Conservation (phyloP, 345 rosid species). For the Hibiscus tridactylites region DNA sequence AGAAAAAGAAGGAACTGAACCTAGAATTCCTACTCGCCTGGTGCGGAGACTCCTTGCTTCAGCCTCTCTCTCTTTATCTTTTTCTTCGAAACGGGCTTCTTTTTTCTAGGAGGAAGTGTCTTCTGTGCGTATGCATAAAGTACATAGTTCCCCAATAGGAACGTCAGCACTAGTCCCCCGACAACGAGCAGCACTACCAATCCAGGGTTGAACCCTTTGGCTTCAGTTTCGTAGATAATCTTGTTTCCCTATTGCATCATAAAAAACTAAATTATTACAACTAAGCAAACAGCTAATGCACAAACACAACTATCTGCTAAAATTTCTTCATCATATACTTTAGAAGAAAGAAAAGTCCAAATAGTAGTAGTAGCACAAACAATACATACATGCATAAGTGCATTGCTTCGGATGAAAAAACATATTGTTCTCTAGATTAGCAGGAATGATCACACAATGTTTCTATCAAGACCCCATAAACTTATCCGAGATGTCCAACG, state of each 20-base stretch:
- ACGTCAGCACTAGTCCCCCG: constrained; percentile 31
- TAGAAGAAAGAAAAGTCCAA: background rate
- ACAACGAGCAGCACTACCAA: constrained; percentile 50
- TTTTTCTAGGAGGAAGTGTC: constrained; percentile 48
- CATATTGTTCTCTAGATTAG: background rate
- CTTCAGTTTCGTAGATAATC: constrained; percentile 13
- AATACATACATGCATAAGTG: too few relatives aligned
- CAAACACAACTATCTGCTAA: background rate
- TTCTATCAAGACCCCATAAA: background rate
- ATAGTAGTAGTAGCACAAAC: background rate
- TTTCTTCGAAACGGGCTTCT: constrained; percentile 61
- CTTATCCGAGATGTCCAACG: background rate
- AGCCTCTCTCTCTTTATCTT: constrained; percentile 50
- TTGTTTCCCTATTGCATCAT: constrained; percentile 19
- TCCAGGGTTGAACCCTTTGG: constrained; percentile 53
- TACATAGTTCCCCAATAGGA: constrained; percentile 41
- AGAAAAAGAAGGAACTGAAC: background rate
- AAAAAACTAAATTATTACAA: background rate
- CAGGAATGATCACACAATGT: background rate
- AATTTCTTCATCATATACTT: background rate
- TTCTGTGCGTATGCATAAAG: constrained; percentile 45
- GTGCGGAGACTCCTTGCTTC: constrained; percentile 65
- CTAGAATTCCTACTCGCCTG: constrained; percentile 37
- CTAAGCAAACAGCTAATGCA: background rate
- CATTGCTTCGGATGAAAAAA: too few relatives aligned